These are phyloP conservation scores for Penicillium italicum DNA, from an alignment of 2,329 filamentous ascomycete species.

Conservation along the genomic window DNA sequence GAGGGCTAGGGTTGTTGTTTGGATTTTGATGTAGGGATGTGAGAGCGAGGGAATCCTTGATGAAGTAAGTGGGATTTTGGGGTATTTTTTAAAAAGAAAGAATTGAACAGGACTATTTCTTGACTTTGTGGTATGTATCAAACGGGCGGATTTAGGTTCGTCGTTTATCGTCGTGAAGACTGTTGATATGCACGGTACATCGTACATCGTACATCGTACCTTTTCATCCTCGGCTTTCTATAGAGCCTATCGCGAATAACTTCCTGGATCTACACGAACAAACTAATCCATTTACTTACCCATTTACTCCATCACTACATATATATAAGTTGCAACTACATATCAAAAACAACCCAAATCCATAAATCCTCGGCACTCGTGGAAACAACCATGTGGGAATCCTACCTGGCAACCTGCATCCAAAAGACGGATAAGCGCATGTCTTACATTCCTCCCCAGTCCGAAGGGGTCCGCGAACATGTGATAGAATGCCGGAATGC, in stretches of 20 bases:
- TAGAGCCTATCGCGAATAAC: no score
- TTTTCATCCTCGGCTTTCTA: neutral
- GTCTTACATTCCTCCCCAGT: neutral
- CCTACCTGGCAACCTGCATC: conserved; percentile 1
- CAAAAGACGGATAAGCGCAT: conserved; percentile 1
- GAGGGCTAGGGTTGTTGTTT: neutral
- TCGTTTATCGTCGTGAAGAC: neutral
- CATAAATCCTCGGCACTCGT: neutral
- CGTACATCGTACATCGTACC: neutral
- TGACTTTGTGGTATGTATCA: neutral
- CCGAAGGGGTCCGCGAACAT: neutral
- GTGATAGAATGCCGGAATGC: neutral
- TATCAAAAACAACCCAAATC: neutral
- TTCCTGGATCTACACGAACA: neutral
- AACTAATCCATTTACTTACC: no score
- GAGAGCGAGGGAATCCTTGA: neutral
- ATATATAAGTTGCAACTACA: neutral
- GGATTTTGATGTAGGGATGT: neutral
- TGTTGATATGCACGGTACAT: neutral
- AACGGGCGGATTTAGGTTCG: neutral
- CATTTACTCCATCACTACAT: neutral
- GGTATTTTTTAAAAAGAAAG: neutral
- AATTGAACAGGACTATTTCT: neutral
- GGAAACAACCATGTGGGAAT: conserved; percentile 6
- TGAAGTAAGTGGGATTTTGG: neutral